phyloP scores from a whole-genome alignment of 345 rosid species.

The Brassica cretica region DNA sequence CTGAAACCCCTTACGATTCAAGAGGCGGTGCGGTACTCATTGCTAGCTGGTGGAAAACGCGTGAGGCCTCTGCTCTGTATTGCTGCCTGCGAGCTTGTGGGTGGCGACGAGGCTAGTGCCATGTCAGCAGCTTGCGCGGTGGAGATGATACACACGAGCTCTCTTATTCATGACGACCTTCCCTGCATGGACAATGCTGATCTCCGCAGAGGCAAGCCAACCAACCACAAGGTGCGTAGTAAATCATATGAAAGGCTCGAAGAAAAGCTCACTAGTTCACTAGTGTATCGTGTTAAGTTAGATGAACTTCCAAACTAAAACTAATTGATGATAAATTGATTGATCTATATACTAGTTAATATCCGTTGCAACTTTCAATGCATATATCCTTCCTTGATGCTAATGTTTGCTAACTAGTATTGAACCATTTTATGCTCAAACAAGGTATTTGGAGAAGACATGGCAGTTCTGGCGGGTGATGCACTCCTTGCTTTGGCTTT shows the following conservation, averaged over 20 bases:
- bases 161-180: constrained; percentile 87
- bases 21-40: constrained; percentile 81
- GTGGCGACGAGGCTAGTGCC: constrained; percentile 62
- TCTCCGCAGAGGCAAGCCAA: constrained; percentile 83
- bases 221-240: constrained; percentile 64
- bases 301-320: not conserved
- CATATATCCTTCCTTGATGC: not conserved
- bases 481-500: constrained; percentile 74
- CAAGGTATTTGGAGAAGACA: constrained; percentile 67
- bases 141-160: constrained; percentile 92
- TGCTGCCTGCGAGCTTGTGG: constrained; percentile 81
- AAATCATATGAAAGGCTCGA: constrained; percentile 1
- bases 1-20: constrained; percentile 66
- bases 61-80: constrained; percentile 79
- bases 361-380: not conserved
- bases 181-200: constrained; percentile 95
- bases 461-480: constrained; percentile 84
- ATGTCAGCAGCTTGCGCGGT: constrained; percentile 89
- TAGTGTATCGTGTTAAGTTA: not conserved
- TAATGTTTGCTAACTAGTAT: not conserved
- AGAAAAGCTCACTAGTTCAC: not conserved
- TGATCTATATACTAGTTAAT: too few species aligned
- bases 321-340: not conserved
- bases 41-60: constrained; percentile 80
- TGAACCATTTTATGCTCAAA: not conserved